Percentiles rank a stretch among this genome's conserved stretches.
Evolutionary conservation across 352 stramenopile species (phyloP).

Genomic region (Phytophthora tubulina): DNA sequence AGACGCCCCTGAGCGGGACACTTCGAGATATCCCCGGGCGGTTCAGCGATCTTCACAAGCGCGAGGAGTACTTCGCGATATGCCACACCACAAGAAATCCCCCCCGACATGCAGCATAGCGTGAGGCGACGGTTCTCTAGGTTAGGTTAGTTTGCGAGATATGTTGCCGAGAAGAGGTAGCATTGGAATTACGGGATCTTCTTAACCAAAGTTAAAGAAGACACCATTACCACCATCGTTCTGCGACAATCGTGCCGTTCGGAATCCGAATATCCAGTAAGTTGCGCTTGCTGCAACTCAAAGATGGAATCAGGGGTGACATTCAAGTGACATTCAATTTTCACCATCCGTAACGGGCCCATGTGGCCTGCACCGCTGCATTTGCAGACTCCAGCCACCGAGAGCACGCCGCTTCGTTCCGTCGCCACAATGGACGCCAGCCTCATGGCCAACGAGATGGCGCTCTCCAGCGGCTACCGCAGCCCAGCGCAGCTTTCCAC

Average conservation of each 20-base stretch:
- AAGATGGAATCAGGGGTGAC: not conserved
- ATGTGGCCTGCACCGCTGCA: constrained; percentile 24
- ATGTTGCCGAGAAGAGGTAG: too few species aligned
- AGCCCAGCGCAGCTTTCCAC: constrained; percentile 18
- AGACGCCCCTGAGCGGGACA: too few species aligned
- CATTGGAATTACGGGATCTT: too few species aligned
- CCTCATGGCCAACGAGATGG: constrained; percentile 46
- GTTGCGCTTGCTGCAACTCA: constrained; percentile 8
- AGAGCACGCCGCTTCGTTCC: constrained; percentile 34
- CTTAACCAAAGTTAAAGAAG: too few species aligned
- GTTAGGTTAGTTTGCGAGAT: too few species aligned
- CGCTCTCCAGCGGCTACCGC: constrained; percentile 16
- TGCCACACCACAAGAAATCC: too few species aligned
- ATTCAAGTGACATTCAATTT: not conserved
- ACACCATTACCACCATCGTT: too few species aligned
- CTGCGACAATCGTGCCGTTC: not conserved
- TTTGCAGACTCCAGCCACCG: constrained; percentile 23
- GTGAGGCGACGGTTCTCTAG: too few species aligned
- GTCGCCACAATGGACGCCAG: constrained; percentile 37
- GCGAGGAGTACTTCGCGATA: too few species aligned
- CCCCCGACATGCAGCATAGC: too few species aligned
- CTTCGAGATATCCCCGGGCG: too few species aligned
- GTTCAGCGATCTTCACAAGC: too few species aligned
- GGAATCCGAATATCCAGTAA: not conserved
- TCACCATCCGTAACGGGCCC: not conserved